phyloP scores from a whole-genome alignment of 139 green algal genomes.

The Chlamydomonas sphaeroides region DNA sequence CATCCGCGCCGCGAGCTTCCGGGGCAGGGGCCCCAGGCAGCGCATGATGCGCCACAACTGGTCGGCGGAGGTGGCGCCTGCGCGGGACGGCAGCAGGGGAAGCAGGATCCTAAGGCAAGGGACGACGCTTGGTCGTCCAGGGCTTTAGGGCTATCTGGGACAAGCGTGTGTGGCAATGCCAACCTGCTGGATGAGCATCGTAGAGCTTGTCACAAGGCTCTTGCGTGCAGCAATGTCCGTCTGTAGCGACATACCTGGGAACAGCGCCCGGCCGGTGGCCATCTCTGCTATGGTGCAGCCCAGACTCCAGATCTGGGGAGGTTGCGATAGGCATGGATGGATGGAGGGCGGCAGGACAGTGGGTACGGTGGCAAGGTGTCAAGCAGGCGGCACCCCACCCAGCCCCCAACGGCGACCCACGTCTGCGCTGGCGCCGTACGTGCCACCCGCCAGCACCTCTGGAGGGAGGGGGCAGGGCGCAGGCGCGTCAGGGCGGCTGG shows the following conservation, averaged over 20 bases:
- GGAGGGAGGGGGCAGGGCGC: not conserved
- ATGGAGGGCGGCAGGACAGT: too few relatives aligned
- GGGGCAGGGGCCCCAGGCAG: constrained; percentile 56
- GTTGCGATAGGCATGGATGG: too few relatives aligned
- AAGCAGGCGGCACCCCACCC: too few relatives aligned
- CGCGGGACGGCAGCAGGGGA: too few relatives aligned
- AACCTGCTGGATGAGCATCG: not conserved
- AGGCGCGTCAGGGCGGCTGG: too few relatives aligned
- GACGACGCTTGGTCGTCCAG: not conserved
- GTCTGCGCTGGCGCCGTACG: constrained; percentile 63
- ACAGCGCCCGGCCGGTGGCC: not conserved
- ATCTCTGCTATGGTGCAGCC: not conserved
- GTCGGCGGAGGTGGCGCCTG: constrained; percentile 62
- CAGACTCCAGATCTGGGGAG: not conserved
- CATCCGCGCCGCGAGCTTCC: constrained; percentile 46
- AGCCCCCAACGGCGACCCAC: not conserved
- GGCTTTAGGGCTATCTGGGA: too few relatives aligned
- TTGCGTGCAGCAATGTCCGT: too few relatives aligned
- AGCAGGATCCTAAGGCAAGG: not conserved
- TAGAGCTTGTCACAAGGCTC: not conserved
- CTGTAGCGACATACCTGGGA: too few relatives aligned
- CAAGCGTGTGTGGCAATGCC: not conserved
- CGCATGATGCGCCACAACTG: constrained; percentile 77
- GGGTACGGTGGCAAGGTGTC: too few relatives aligned
- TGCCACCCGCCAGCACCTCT: constrained; percentile 79